These are phyloP conservation scores for Silene latifolia DNA, from an alignment of 148 eudicot genomes.

Conservation along the genomic window DNA sequence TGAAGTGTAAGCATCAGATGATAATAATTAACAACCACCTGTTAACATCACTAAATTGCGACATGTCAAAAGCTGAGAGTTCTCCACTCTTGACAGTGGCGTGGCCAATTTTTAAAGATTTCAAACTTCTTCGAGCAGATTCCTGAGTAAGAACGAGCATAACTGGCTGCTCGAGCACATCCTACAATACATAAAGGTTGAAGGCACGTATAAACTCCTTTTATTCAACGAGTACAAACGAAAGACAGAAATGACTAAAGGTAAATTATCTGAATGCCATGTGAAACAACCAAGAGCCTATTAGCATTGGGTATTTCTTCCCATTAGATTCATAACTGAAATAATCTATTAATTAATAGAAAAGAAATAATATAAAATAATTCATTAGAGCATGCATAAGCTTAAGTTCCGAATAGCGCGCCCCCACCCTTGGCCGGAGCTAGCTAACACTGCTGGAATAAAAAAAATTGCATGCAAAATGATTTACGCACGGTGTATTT, in stretches of 20 bases:
- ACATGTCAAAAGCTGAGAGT: constrained; percentile 38
- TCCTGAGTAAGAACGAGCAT: constrained; percentile 54
- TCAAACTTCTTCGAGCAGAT: constrained; percentile 37
- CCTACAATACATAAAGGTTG: constrained; percentile 36
- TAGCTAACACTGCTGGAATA: background rate
- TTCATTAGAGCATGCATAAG: background rate
- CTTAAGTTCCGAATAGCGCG: background rate
- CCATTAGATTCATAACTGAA: too few relatives aligned
- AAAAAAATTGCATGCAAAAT: background rate
- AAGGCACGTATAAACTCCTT: background rate
- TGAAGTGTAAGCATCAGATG: constrained; percentile 3
- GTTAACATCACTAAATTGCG: constrained; percentile 30
- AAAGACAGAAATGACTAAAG: background rate
- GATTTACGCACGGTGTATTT: constrained; percentile 71
- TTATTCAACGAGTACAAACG: too few relatives aligned
- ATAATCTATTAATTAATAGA: background rate
- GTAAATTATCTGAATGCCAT: background rate
- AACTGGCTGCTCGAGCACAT: constrained; percentile 71
- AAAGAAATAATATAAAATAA: background rate
- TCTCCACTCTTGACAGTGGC: constrained; percentile 35
- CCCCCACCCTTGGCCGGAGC: too few relatives aligned
- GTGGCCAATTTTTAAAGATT: constrained; percentile 29
- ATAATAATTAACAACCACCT: constrained; percentile 36
- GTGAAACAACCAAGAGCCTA: background rate
- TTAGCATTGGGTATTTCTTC: background rate